Percentiles rank a stretch among this genome's conserved stretches.
These are phyloP conservation scores for Pichia sp. DNA, from an alignment of 1,139 yeast genomes.

Conservation along the genomic window DNA sequence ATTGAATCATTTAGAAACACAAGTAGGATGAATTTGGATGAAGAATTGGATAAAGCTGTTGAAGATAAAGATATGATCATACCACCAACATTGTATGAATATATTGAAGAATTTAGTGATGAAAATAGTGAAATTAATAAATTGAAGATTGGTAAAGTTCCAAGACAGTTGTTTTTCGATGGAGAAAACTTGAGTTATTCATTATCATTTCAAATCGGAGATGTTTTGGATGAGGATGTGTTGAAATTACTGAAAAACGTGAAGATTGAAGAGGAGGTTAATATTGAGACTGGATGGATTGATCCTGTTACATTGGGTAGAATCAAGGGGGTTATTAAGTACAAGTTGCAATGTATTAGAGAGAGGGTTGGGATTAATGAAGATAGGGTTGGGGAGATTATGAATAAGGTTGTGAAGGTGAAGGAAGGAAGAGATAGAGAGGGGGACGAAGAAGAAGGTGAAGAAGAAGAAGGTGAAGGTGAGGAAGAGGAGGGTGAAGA, in stretches of 20 bases:
- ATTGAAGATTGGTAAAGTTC: slow-evolving; percentile 30
- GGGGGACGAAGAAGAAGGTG: slow-evolving; percentile 20
- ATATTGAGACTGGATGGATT: slow-evolving; percentile 72
- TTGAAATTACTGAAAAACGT: slow-evolving; percentile 40
- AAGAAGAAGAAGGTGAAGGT: slow-evolving; percentile 8
- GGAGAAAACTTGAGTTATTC: slow-evolving; percentile 66
- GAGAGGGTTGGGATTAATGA: slow-evolving; percentile 39
- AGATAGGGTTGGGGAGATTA: slow-evolving; percentile 38
- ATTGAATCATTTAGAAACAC: slow-evolving; percentile 67
- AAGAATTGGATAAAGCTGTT: slow-evolving; percentile 32
- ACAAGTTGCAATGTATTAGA: slow-evolving; percentile 56
- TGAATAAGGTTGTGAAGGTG: slow-evolving; percentile 21
- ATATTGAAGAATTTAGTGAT: slow-evolving; percentile 24
- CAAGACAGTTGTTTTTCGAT: slow-evolving; percentile 57
- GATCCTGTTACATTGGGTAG: slow-evolving; percentile 54
- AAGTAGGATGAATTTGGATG: slow-evolving; percentile 31
- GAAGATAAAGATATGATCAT: slow-evolving; percentile 24
- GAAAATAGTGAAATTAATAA: slow-evolving; percentile 19
- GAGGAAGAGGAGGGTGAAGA: slow-evolving; percentile 23
- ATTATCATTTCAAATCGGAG: slow-evolving; percentile 76
- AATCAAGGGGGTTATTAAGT: slow-evolving; percentile 63
- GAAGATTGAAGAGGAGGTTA: slow-evolving; percentile 35
- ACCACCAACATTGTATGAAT: slow-evolving; percentile 25
- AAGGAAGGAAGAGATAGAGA: slow-evolving; percentile 23
- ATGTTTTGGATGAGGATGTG: slow-evolving; percentile 63